Percentiles rank a stretch among this genome's conserved stretches.
Conservation (phyloP, 805 yeast genomes). For the Tetrapisispora taiwanensis region DNA sequence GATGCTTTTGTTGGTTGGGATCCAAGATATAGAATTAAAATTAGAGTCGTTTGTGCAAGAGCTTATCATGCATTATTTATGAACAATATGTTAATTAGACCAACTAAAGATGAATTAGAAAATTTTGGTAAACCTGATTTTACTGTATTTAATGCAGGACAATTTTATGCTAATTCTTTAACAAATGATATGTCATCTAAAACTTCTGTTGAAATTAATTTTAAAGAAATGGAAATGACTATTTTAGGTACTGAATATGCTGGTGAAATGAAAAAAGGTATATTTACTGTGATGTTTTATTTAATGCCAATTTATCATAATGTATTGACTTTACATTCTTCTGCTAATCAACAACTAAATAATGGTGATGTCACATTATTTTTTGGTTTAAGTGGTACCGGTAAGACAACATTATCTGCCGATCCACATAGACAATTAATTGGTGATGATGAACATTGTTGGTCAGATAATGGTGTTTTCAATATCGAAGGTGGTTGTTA, state of each 20-base stretch:
- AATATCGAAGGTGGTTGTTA: conserved; percentile 99
- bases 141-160: conserved; percentile 97
- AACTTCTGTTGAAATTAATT: conserved; percentile 92
- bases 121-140: conserved; percentile 96
- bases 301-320: conserved; percentile 91
- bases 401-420: conserved; percentile 94
- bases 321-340: conserved; percentile 88
- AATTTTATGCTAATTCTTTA: conserved; percentile 94
- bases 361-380: conserved; percentile 85
- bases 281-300: conserved; percentile 97
- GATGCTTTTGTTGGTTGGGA: conserved; percentile 99
- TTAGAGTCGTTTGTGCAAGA: conserved; percentile 92
- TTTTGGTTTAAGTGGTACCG: conserved; percentile 96
- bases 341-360: conserved; percentile 80
- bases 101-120: conserved; percentile 78
- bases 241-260: conserved; percentile 98
- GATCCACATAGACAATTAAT: conserved; percentile 88
- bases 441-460: conserved; percentile 99
- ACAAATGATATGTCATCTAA: conserved; percentile 96
- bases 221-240: conserved; percentile 97
- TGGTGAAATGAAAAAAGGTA: conserved; percentile 99
- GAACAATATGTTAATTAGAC: conserved; percentile 96
- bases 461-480: conserved; percentile 97
- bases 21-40: conserved; percentile 92
- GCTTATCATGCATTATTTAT: conserved; percentile 97